Evolutionary conservation across 345 rosid genomes (phyloP), one percentile per base, ranked within the genome.

Genomic region (Linum tenue): DNA sequence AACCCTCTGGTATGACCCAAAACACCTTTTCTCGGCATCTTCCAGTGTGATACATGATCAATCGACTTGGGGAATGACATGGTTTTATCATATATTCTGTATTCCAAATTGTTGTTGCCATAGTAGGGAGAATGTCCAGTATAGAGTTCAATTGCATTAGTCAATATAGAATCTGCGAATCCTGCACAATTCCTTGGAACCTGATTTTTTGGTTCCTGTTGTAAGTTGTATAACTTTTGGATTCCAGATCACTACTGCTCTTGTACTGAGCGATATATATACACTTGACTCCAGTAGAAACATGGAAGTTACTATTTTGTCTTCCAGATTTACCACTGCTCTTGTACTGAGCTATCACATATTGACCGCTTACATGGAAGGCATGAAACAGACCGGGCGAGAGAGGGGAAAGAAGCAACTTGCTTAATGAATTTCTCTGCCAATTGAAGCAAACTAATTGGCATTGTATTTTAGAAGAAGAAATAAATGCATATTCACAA

Each of bases 401-500:
- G 1, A 22, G 31, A 22, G 31, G 31, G 31, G 31, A 22, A 22
- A 22, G 31, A 22, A 22, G 31, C 31, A 22, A 3, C 0, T 48
- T 9, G 15, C 14, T 48, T 15, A 15, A 9, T 48, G 53, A 48
- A 9, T 63, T 57, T 59, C 31, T 17, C 62, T 65, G 64, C 73
- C 70, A 68, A 8, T 48, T 48, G 53, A 48, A 48, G 62, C 62
- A 56, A 7, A 63, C 37, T 9, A 63, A 38, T 69, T 63, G 73
- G 59, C 70, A 17, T 57, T 56, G 62, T 68, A 17, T 69, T 14
- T 22, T 22, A 10, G 53, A 48, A 48, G 37, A n/a, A 44, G 56
- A 66, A 40, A 53, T 48, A 48, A 22, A 22, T 22, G 31, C 14
- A 69, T 67, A 66, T 76, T 48, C 63, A 59, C 72, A 66, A 62